Conservation (phyloP, 176 grass and related monocot genomes). For the Eleusine indica region DNA sequence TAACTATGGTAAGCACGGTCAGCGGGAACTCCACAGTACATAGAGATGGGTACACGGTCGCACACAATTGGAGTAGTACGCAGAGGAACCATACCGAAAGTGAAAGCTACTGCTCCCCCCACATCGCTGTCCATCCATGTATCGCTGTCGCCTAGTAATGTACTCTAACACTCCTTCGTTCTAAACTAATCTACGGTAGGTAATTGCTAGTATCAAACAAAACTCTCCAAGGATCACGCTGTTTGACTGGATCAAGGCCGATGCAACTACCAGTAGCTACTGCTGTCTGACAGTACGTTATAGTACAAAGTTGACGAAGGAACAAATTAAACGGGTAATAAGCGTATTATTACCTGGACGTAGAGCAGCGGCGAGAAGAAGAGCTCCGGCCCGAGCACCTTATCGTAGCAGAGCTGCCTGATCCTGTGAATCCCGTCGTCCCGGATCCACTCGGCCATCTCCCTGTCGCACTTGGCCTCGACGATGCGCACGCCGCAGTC, state of each 20-base stretch:
- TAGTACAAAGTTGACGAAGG: too few relatives aligned
- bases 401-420: conserved; percentile 60
- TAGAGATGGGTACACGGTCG: not conserved
- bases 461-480: conserved; percentile 62
- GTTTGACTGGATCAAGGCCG: not conserved
- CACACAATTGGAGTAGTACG: not conserved
- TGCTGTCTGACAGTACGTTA: too few relatives aligned
- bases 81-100: not conserved
- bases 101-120: conserved; percentile 29
- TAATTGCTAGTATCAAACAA: not conserved
- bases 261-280: too few relatives aligned
- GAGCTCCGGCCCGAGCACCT: conserved; percentile 86
- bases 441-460: conserved; percentile 64
- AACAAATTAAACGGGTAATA: too few relatives aligned
- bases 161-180: too few relatives aligned
- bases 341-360: conserved; percentile 59
- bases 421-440: conserved; percentile 32
- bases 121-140: too few relatives aligned
- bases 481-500: conserved; percentile 93
- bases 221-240: not conserved
- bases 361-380: conserved; percentile 86
- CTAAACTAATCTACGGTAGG: too few relatives aligned
- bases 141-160: not conserved
- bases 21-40: not conserved
- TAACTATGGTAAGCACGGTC: not conserved